Percentiles rank a stretch among this genome's conserved stretches.
phyloP scores from a whole-genome alignment of 2,329 filamentous ascomycete species.

The Dryadomyces quercus-mongolicae region DNA sequence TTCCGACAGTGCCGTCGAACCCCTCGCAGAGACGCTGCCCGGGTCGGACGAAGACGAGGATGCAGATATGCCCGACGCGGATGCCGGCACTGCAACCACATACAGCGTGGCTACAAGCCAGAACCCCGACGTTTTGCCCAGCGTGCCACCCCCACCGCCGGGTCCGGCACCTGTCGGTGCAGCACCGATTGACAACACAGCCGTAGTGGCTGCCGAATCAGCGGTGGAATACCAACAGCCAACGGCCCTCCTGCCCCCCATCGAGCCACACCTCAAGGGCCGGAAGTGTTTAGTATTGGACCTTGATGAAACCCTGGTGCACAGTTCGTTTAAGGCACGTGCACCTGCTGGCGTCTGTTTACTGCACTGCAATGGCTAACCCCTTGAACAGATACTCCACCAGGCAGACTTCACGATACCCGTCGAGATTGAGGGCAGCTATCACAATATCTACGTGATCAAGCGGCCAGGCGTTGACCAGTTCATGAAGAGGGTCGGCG shows the following conservation, averaged over 20 bases:
- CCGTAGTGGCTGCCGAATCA: conserved; percentile 17
- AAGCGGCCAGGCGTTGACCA: conserved; percentile 97
- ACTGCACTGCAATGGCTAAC: background rate
- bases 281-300: conserved; percentile 93
- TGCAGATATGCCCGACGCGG: conserved; percentile 43
- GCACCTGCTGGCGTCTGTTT: background rate
- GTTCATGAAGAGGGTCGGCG: conserved; percentile 97
- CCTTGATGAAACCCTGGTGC: conserved; percentile 90
- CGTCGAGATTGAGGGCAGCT: conserved; percentile 96
- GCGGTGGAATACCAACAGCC: conserved; percentile 23
- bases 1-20: conserved; percentile 12
- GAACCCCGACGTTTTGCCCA: conserved; percentile 24
- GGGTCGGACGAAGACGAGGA: conserved; percentile 44
- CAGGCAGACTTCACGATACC: conserved; percentile 98
- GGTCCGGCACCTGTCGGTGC: conserved; percentile 26
- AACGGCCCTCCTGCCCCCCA: conserved; percentile 70
- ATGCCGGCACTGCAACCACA: conserved; percentile 8
- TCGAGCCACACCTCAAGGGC: conserved; percentile 66
- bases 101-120: conserved; percentile 27
- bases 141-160: conserved; percentile 35
- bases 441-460: conserved; percentile 98
- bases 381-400: conserved; percentile 64
- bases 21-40: conserved; percentile 14
- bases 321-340: conserved; percentile 94
- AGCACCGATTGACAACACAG: background rate